phyloP scores from a whole-genome alignment of 2,329 filamentous ascomycete genomes.

The Onygenales sp. region DNA sequence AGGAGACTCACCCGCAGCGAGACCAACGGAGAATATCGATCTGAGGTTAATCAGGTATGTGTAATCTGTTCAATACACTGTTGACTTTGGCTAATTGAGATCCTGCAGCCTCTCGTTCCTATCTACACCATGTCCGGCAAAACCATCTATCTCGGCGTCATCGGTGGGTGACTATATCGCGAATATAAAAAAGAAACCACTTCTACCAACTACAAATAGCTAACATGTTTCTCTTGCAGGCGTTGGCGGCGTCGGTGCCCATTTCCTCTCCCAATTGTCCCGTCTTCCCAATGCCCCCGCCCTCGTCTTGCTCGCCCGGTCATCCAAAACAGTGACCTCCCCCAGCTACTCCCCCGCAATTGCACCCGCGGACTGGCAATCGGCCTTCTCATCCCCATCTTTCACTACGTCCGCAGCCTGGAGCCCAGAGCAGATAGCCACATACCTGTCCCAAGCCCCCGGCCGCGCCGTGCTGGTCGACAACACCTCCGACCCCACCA shows the following conservation, averaged over 20 bases:
- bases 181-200: neutral
- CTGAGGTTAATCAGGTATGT: neutral
- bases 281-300: conserved; percentile 59
- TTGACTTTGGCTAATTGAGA: too few relatives aligned
- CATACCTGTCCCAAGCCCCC: conserved; percentile 69
- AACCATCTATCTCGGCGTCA: conserved; percentile 34
- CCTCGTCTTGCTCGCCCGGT: conserved; percentile 78
- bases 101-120: too few relatives aligned
- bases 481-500: conserved; percentile 84
- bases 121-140: conserved; percentile 20
- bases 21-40: conserved; percentile 1
- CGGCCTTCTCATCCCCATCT: conserved; percentile 54
- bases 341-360: conserved; percentile 55
- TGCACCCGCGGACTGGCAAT: conserved; percentile 47
- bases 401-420: conserved; percentile 42
- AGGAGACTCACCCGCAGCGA: neutral
- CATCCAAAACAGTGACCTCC: conserved; percentile 70
- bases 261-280: conserved; percentile 76
- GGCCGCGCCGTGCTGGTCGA: conserved; percentile 78
- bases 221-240: conserved; percentile 43
- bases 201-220: neutral
- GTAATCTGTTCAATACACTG: too few relatives aligned
- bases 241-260: conserved; percentile 84
- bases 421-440: conserved; percentile 58
- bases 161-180: conserved; percentile 21